phyloP scores from a whole-genome alignment of 2,329 filamentous ascomycete species.

The Dothidotthia symphoricarpi region DNA sequence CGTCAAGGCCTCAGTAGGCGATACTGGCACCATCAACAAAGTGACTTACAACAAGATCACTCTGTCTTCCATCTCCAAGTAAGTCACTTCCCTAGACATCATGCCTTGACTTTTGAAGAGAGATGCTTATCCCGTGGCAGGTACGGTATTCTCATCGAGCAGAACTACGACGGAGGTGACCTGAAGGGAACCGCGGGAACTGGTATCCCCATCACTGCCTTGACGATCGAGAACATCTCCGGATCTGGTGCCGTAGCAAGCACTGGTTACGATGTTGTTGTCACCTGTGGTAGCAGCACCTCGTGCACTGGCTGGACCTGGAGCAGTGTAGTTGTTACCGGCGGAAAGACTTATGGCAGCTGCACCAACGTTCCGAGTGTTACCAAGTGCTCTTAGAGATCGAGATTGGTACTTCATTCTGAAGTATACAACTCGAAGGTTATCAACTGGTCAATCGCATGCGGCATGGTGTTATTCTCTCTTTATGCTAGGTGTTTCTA shows the following conservation, averaged over 20 bases:
- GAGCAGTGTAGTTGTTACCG: constrained; percentile 44
- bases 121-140: too few relatives aligned
- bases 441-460: too few relatives aligned
- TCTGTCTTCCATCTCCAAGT: constrained; percentile 46
- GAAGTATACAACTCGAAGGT: too few relatives aligned
- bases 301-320: constrained; percentile 56
- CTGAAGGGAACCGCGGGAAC: constrained; percentile 46
- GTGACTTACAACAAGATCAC: constrained; percentile 50
- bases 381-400: constrained; percentile 16
- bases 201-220: constrained; percentile 48
- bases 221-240: constrained; percentile 44
- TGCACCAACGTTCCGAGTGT: constrained; percentile 38
- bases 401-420: too few relatives aligned
- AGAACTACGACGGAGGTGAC: constrained; percentile 52
- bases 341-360: constrained; percentile 38
- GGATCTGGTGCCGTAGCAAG: constrained; percentile 37
- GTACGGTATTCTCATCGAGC: constrained; percentile 51
- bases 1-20: constrained; percentile 55
- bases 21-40: constrained; percentile 52
- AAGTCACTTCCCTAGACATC: constrained; percentile 7
- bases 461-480: too few relatives aligned
- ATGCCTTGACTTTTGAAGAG: too few relatives aligned
- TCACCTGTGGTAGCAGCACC: constrained; percentile 52
- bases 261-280: constrained; percentile 51
- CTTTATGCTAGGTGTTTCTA: too few relatives aligned